A percentile compares a stretch with the other conserved stretches of the same genome.
These are phyloP conservation scores for Colletotrichum cuscutae DNA, from an alignment of 2,329 filamentous ascomycete species.

Conservation along the genomic window DNA sequence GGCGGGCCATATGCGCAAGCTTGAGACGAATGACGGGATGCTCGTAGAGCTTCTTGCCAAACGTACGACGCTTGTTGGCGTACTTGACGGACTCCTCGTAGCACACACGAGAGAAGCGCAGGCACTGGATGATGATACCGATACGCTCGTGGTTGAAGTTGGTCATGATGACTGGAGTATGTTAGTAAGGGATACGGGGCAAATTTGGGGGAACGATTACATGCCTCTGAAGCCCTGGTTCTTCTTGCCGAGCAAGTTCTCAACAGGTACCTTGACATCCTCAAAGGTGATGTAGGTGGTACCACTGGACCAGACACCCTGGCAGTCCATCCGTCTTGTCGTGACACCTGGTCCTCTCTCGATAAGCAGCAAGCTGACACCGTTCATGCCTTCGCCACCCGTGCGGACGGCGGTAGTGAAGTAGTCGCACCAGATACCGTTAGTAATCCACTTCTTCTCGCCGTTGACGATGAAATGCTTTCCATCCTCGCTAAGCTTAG, in stretches of 20 bases:
- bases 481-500: conserved; percentile 92
- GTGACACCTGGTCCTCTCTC: conserved; percentile 90
- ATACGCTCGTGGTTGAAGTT: conserved; percentile 99
- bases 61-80: conserved; percentile 95
- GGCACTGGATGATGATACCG: conserved; percentile 96
- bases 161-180: conserved; percentile 85
- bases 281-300: conserved; percentile 99
- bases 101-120: conserved; percentile 96
- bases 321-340: conserved; percentile 97
- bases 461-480: conserved; percentile 99
- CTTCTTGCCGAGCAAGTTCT: conserved; percentile 97
- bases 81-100: conserved; percentile 98
- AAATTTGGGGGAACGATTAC: conserved; percentile 11
- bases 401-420: conserved; percentile 97
- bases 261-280: conserved; percentile 99
- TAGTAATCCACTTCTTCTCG: conserved; percentile 99
- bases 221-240: conserved; percentile 93
- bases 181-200: conserved; percentile 28
- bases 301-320: conserved; percentile 94
- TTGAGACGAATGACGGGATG: conserved; percentile 98
- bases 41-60: conserved; percentile 95
- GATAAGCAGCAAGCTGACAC: conserved; percentile 89
- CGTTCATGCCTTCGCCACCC: conserved; percentile 89
- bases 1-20: conserved; percentile 96
- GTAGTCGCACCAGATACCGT: conserved; percentile 96